Base-by-base conservation (phyloP, 2,329 filamentous ascomycete species). In the Drechslerella dactyloides region DNA sequence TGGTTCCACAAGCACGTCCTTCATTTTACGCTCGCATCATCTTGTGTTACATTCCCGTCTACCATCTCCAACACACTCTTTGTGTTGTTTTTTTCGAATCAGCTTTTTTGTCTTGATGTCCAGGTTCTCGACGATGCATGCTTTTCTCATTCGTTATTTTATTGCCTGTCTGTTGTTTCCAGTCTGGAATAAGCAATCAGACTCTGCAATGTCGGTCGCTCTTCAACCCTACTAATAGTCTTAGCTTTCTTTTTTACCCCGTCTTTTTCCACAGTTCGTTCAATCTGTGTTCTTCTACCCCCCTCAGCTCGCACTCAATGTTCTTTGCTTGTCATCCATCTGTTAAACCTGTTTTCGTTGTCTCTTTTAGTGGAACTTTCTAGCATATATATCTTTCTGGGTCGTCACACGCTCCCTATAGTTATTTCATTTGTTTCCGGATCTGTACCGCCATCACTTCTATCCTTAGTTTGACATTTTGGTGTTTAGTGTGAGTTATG, bases 391-490 rank as follows among this genome's bases (percentile, higher is more conserved):
- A 19, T 27, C 27, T 8, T 35, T 10, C 35, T 42, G 10, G 50
- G 35, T 27, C 35, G 35, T 24, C 51, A 55, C 15, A 60, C 63
- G 30, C 37, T 69, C 64, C 57, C 33, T 69, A 69, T 42, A 17
- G 40, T 40, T n/a, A 63, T 70, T 70, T 64, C 60, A 50, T 70
- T 70, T 64, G 66, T 70, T 56, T 8, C 13, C 24, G 30, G 51
- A 30, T 30, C 40, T 59, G 2, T 63, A 21, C n/a, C 5, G 17
- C 42, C 15, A 27, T 15, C 46, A n/a, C 21, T 13, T 51, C 6
- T 13, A 13, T 19, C 15, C 11, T 13, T 11, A 17, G 15, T 51
- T 27, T 51, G n/a, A 51, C 15, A 51, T 51, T 21, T 51, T 51
- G 46, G 46, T 23, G 17, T 13, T 44, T 15, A 15, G 40, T 15